These are phyloP conservation scores for Henckelia pumila DNA, from an alignment of 257 asterid species.

Conservation along the genomic window DNA sequence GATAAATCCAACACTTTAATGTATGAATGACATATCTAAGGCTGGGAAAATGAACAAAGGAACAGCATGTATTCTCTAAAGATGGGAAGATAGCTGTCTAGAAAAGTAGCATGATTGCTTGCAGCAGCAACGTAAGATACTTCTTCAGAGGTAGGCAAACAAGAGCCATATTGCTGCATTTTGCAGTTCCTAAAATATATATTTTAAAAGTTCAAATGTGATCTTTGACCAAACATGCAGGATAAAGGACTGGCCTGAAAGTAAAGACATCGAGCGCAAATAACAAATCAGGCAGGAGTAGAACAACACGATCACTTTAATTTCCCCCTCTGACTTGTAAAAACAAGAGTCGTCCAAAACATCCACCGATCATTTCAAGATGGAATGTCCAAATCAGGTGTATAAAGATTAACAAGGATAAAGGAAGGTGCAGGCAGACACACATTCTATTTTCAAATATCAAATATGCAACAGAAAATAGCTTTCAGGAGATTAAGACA, in stretches of 20 bases:
- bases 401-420: conserved; percentile 19
- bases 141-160: neutral
- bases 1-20: neutral
- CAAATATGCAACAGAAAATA: conserved; percentile 23
- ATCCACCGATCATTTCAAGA: conserved; percentile 28
- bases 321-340: neutral
- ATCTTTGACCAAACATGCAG: neutral
- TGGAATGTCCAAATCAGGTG: conserved; percentile 14
- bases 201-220: neutral
- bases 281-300: too few species aligned
- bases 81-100: too few species aligned
- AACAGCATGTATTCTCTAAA: neutral
- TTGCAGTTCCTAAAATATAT: neutral
- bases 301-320: conserved; percentile 27
- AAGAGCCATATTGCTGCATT: neutral
- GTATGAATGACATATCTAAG: too few species aligned
- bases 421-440: conserved; percentile 29
- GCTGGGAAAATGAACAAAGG: neutral
- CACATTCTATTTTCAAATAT: conserved; percentile 26
- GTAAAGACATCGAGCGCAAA: neutral
- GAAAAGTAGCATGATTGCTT: neutral
- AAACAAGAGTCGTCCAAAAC: conserved; percentile 26
- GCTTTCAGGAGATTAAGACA: too few species aligned
- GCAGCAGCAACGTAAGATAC: neutral
- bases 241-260: conserved; percentile 1